phyloP scores from a whole-genome alignment of 129 eudicot genomes.

The Ambrosia artemisiifolia region DNA sequence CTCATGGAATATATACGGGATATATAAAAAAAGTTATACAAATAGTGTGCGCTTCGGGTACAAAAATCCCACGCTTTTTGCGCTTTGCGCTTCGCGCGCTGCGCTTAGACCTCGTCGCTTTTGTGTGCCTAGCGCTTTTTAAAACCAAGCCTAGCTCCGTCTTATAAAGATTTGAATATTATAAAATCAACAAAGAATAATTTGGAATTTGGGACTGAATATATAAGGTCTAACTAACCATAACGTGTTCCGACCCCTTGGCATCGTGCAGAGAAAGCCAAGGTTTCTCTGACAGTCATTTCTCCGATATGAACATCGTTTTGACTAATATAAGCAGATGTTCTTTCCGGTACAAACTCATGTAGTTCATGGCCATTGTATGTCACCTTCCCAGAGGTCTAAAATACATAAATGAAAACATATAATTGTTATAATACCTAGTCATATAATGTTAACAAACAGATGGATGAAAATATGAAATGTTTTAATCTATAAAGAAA shows the following conservation, averaged over 20 bases:
- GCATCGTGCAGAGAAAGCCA: slow-evolving; percentile 81
- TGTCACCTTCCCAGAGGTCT: slow-evolving; percentile 71
- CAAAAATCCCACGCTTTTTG: too few relatives aligned
- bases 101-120: too few relatives aligned
- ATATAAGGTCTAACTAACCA: slow-evolving; percentile 47
- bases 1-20: too few relatives aligned
- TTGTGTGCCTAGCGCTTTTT: too few relatives aligned
- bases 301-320: slow-evolving; percentile 86
- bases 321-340: slow-evolving; percentile 85
- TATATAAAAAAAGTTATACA: too few relatives aligned
- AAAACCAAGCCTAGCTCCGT: too few relatives aligned
- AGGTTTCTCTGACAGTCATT: slow-evolving; percentile 90
- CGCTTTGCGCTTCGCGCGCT: too few relatives aligned
- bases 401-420: background rate
- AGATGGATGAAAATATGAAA: background rate
- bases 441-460: background rate
- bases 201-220: background rate
- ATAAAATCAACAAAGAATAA: background rate
- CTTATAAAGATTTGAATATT: background rate
- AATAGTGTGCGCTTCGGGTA: too few relatives aligned
- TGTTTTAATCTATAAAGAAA: background rate
- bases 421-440: background rate
- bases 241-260: slow-evolving; percentile 91
- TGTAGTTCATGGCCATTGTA: slow-evolving; percentile 72
- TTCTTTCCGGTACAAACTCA: slow-evolving; percentile 88